phyloP scores from a whole-genome alignment of 148 eudicot species.

The Salicornia ramosissima region DNA sequence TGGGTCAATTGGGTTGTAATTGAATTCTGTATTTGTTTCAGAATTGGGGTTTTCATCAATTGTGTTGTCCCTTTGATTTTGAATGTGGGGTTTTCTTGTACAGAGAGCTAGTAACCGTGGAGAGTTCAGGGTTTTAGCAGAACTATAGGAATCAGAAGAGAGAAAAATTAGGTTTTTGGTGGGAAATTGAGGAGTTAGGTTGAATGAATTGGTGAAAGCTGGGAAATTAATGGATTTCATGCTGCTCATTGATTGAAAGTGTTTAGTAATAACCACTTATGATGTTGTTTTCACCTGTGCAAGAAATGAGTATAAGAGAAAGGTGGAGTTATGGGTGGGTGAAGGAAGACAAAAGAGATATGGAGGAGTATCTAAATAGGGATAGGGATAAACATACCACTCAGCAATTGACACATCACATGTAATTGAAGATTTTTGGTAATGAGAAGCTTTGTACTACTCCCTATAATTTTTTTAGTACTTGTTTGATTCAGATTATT shows the following conservation, averaged over 20 bases:
- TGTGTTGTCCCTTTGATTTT: conserved; percentile 27
- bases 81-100: conserved; percentile 44
- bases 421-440: background rate
- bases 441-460: no score
- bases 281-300: conserved; percentile 9
- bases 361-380: background rate
- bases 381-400: conserved; percentile 19
- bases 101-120: conserved; percentile 36
- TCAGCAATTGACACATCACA: conserved; percentile 24
- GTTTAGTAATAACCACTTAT: background rate
- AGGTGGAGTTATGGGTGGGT: background rate
- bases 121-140: conserved; percentile 20
- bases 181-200: conserved; percentile 13
- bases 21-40: background rate
- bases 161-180: conserved; percentile 17
- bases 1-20: conserved; percentile 6
- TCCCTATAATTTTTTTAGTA: no score
- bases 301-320: background rate
- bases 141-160: conserved; percentile 7
- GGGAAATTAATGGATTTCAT: conserved; percentile 22
- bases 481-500: no score
- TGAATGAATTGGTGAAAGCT: conserved; percentile 7
- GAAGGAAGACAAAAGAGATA: background rate
- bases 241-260: conserved; percentile 5
- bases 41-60: conserved; percentile 28